Evolutionary conservation across 139 green algal species (phyloP), one percentile per base, ranked within the genome.

Genomic region (Haematococcus sp.): DNA sequence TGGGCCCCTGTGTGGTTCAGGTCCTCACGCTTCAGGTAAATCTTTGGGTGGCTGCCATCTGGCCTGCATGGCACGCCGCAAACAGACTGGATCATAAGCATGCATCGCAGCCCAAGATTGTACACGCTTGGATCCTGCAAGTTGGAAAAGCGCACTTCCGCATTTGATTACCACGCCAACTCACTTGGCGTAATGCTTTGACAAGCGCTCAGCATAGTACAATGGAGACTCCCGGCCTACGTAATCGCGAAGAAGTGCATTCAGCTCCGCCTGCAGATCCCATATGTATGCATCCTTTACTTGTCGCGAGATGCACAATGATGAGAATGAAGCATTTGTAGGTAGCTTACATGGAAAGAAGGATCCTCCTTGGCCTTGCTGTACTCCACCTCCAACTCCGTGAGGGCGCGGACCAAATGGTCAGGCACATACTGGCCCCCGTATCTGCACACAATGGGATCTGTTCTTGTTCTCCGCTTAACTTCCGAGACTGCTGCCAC

Each of bases 1-100:
- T 99, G 96, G 1, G 96, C 96, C 28, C 96, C 96, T 0, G 96
- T 99, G 89, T 99, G 96, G 82, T 99, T 99, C 25, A 99, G 83
- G 76, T 99, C 96, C 86, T 99, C 96, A 1, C 96, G 86, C 85
- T 99, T 99, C 3, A 99, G 86, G 87, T 98, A 99, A 65, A 99
- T 97, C 54, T 96, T 55, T 19, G 84, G 74, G 40, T 80, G 74
- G 74, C 70, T 85, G 40, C 84, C 84, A 51, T 90, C 84, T 49
- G 70, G 30, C 35, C 83, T 88, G 76, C 64, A 74, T n/a, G n/a
- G n/a, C n/a, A n/a, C n/a, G n/a, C n/a, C n/a, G n/a, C n/a, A n/a
- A n/a, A n/a, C n/a, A n/a, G n/a, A n/a, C n/a, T n/a, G n/a, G 52
- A 13, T 7, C 52, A 20, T 23, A 67, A 19, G 11, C 40, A 7